phyloP scores from a whole-genome alignment of 2,329 filamentous ascomycete species.

The Lecanicillium sp. region DNA sequence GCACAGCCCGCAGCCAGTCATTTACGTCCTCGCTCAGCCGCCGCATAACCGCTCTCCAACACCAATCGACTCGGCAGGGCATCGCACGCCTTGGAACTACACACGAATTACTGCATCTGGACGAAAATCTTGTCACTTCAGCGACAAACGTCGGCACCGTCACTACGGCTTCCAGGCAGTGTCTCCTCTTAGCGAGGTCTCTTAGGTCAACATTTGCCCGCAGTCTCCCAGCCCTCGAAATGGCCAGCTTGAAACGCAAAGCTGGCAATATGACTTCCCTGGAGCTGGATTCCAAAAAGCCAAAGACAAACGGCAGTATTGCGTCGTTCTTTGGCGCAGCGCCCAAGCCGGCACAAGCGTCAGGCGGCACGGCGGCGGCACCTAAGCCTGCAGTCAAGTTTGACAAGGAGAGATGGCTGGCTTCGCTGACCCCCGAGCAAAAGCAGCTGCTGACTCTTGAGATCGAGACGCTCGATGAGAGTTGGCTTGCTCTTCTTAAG shows the following conservation, averaged over 20 bases:
- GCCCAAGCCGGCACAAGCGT: conserved; percentile 43
- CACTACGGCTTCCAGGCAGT: too few species aligned
- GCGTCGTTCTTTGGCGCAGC: conserved; percentile 75
- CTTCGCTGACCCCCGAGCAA: conserved; percentile 71
- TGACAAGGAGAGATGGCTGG: conserved; percentile 87
- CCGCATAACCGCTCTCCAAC: too few species aligned
- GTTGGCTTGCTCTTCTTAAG: conserved; percentile 83
- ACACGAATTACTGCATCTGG: too few species aligned
- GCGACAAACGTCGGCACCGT: too few species aligned
- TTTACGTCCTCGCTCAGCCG: too few species aligned
- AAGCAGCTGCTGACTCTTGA: conserved; percentile 76
- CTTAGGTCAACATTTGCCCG: conserved; percentile 2
- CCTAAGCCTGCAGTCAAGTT: conserved; percentile 49
- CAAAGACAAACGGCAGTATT: conserved; percentile 70
- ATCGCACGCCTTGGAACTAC: too few species aligned
- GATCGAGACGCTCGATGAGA: conserved; percentile 85
- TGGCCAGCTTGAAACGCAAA: conserved; percentile 62
- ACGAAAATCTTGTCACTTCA: too few species aligned
- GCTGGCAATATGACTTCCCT: conserved; percentile 35
- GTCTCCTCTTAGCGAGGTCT: too few species aligned
- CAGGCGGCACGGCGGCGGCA: conserved; percentile 20
- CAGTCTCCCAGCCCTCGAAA: conserved; percentile 18
- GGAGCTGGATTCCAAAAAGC: conserved; percentile 55
- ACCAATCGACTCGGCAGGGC: too few species aligned
- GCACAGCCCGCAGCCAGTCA: too few species aligned